A percentile compares a stretch with the other conserved stretches of the same genome.
phyloP scores from a whole-genome alignment of 371 early-diverging fungal genomes.

The Globomyces sp. region DNA sequence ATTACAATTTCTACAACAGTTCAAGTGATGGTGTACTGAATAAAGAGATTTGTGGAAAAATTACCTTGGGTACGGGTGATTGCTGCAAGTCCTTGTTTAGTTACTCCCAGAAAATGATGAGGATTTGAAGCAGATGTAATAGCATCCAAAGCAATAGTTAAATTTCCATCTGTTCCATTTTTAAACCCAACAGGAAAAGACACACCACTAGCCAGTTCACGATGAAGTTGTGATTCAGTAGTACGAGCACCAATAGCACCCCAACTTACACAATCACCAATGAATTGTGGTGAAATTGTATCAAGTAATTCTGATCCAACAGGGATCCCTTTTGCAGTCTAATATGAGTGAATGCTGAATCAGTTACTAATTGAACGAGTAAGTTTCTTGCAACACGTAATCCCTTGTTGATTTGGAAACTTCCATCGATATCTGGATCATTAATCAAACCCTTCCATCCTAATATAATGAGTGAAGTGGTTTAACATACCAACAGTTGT shows the following conservation, averaged over 20 bases:
- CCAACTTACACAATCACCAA: slow-evolving; percentile 90
- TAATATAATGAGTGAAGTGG: slow-evolving; percentile 4
- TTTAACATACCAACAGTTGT: slow-evolving; percentile 68
- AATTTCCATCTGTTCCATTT: slow-evolving; percentile 79
- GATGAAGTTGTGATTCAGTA: slow-evolving; percentile 83
- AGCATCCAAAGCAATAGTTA: slow-evolving; percentile 85
- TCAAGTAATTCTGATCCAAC: slow-evolving; percentile 86
- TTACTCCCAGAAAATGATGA: slow-evolving; percentile 93
- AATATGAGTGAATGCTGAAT: background rate
- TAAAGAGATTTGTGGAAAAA: slow-evolving; percentile 24
- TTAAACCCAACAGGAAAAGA: slow-evolving; percentile 95
- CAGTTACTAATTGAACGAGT: slow-evolving; percentile 69
- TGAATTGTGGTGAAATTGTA: slow-evolving; percentile 95
- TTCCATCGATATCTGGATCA: slow-evolving; percentile 82
- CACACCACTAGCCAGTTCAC: slow-evolving; percentile 80
- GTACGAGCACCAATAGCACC: slow-evolving; percentile 80
- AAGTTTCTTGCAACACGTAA: slow-evolving; percentile 83
- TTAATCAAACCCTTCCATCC: slow-evolving; percentile 94
- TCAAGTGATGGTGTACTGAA: background rate
- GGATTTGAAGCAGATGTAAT: slow-evolving; percentile 81
- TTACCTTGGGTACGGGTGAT: slow-evolving; percentile 74
- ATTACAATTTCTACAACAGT: background rate
- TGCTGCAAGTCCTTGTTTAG: slow-evolving; percentile 90
- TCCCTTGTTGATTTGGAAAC: slow-evolving; percentile 92
- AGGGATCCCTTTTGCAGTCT: slow-evolving; percentile 74